Conservation (phyloP, 805 yeast genomes). For the Candida sanyiensis region DNA sequence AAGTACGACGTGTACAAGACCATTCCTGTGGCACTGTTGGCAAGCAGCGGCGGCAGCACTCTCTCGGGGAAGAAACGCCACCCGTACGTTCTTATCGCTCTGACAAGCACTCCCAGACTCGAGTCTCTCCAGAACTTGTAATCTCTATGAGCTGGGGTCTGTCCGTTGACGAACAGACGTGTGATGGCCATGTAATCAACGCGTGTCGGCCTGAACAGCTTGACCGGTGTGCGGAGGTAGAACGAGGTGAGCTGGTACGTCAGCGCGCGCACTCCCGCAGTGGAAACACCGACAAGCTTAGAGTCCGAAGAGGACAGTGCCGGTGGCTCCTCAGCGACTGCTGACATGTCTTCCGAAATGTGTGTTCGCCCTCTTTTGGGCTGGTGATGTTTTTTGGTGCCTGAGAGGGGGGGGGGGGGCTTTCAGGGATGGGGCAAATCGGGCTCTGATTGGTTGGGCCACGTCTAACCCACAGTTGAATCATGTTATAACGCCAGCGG, state of each 20-base stretch:
- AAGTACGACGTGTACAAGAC: constrained; percentile 81
- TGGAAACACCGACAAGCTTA: constrained; percentile 64
- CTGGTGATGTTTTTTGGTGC: too few species aligned
- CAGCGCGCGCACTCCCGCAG: constrained; percentile 83
- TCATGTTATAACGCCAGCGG: too few species aligned
- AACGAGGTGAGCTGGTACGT: constrained; percentile 73
- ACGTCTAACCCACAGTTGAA: too few species aligned
- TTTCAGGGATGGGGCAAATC: too few species aligned
- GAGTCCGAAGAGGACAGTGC: constrained; percentile 36
- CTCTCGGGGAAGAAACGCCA: constrained; percentile 79
- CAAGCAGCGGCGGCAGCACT: constrained; percentile 80
- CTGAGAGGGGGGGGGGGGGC: too few species aligned
- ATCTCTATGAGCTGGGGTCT: constrained; percentile 39
- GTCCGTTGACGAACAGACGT: constrained; percentile 43
- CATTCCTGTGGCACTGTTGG: constrained; percentile 85
- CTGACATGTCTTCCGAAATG: background rate
- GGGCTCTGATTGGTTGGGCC: too few species aligned
- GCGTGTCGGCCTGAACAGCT: constrained; percentile 83
- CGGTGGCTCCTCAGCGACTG: constrained; percentile 5
- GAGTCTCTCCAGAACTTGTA: constrained; percentile 60
- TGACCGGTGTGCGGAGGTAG: constrained; percentile 75
- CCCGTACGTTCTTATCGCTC: constrained; percentile 71
- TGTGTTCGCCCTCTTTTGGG: too few species aligned
- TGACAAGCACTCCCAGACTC: constrained; percentile 63
- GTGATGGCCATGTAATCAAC: constrained; percentile 78